Evolutionary conservation across 495 filamentous ascomycete genomes (phyloP).

Genomic region (Talaromyces thailandensis): DNA sequence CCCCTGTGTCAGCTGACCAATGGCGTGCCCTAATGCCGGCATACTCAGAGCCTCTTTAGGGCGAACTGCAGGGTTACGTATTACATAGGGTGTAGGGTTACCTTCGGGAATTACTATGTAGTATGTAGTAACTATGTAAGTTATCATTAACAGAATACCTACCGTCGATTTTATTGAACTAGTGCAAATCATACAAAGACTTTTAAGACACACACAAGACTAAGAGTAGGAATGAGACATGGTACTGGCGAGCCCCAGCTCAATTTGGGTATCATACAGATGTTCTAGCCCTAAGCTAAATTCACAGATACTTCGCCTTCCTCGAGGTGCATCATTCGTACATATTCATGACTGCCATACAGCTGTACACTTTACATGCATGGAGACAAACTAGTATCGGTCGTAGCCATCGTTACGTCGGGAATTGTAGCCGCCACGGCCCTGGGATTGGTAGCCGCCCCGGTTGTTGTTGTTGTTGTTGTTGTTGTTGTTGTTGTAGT

Average conservation of each 20-base stretch:
- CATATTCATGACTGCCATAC: neutral
- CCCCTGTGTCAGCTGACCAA: neutral
- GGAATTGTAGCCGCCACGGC: conserved; percentile 19
- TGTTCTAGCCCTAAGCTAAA: neutral
- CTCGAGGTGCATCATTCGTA: neutral
- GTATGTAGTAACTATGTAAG: too few species aligned
- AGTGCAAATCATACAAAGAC: neutral
- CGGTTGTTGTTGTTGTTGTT: conserved; percentile 9
- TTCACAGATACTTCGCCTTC: neutral
- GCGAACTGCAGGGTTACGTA: neutral
- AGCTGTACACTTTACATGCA: neutral
- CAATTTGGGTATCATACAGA: conserved; percentile 3
- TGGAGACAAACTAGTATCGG: conserved; percentile 20
- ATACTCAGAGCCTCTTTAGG: neutral
- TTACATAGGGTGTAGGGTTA: neutral
- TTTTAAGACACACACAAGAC: neutral
- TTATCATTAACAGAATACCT: neutral
- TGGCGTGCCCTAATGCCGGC: neutral
- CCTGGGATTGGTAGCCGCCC: conserved; percentile 18
- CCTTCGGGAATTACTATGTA: neutral
- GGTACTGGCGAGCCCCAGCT: neutral
- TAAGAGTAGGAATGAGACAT: neutral
- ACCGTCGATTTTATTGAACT: neutral
- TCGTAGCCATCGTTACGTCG: conserved; percentile 28
- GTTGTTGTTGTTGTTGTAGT: conserved; percentile 1